A percentile compares a stretch with the other conserved stretches of the same genome.
These are phyloP conservation scores for Fusarium duplospermum DNA, from an alignment of 2,329 filamentous ascomycete genomes.

Conservation along the genomic window DNA sequence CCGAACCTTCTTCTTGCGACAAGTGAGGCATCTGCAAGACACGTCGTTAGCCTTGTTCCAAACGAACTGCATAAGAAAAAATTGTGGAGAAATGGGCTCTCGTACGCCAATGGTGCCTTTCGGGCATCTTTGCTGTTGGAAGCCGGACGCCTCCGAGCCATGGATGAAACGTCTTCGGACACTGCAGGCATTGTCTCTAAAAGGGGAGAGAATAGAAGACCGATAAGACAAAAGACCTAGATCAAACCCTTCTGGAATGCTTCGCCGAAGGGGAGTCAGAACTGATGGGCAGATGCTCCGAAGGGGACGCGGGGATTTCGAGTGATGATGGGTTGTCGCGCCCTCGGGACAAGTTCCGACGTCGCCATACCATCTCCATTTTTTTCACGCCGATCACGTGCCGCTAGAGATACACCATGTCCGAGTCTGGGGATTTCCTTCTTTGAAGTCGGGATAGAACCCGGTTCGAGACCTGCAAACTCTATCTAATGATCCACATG, in stretches of 20 bases:
- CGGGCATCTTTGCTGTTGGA: conserved; percentile 39
- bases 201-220: not conserved
- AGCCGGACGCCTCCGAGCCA: conserved; percentile 41
- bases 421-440: not conserved
- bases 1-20: conserved; percentile 44
- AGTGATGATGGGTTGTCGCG: conserved; percentile 26
- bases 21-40: conserved; percentile 38
- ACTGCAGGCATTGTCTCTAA: conserved; percentile 21
- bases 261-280: conserved; percentile 15
- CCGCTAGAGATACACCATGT: not conserved
- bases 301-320: conserved; percentile 18
- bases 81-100: conserved; percentile 21
- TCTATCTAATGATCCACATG: not conserved
- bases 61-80: conserved; percentile 1
- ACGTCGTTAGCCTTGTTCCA: not conserved
- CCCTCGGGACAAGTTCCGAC: conserved; percentile 31
- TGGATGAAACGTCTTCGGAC: conserved; percentile 29
- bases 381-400: conserved; percentile 28
- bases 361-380: conserved; percentile 1
- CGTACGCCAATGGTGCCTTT: conserved; percentile 43
- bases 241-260: conserved; percentile 16
- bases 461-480: not conserved
- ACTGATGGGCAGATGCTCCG: conserved; percentile 21
- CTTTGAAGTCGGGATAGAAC: conserved; percentile 15
- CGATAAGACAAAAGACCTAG: not conserved